Conservation (phyloP, 495 filamentous ascomycete species). For the Tetracladium setigerum region DNA sequence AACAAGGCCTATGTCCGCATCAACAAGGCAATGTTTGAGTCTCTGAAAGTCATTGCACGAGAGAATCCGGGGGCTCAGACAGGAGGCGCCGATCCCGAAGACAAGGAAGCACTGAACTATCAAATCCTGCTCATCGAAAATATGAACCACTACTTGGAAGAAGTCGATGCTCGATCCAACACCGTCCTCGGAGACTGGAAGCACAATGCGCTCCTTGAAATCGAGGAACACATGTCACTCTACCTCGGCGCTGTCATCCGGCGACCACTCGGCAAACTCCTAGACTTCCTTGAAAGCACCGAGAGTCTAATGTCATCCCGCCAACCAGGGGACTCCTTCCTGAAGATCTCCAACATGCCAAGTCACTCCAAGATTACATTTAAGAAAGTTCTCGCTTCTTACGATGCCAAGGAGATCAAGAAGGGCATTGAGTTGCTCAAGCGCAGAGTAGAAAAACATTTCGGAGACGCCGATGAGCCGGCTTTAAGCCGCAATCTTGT, state of each 20-base stretch:
- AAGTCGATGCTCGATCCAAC: constrained; percentile 69
- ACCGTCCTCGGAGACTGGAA: constrained; percentile 75
- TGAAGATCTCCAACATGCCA: constrained; percentile 57
- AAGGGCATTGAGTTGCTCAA: constrained; percentile 78
- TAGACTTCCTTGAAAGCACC: constrained; percentile 82
- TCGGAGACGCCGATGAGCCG: constrained; percentile 76
- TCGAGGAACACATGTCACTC: constrained; percentile 78
- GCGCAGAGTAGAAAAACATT: constrained; percentile 94
- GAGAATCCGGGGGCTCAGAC: constrained; percentile 67
- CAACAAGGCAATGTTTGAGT: constrained; percentile 95
- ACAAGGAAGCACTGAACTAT: constrained; percentile 93
- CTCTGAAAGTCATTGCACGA: constrained; percentile 89
- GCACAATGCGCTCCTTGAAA: constrained; percentile 65
- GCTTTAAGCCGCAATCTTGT: constrained; percentile 60
- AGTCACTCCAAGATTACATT: constrained; percentile 72
- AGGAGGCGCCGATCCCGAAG: constrained; percentile 63
- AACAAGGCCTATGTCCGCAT: constrained; percentile 84
- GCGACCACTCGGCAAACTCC: constrained; percentile 78
- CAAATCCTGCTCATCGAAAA: constrained; percentile 97
- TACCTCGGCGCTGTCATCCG: constrained; percentile 86
- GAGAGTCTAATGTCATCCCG: constrained; percentile 54
- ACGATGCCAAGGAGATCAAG: constrained; percentile 75
- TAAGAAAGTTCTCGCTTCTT: constrained; percentile 72
- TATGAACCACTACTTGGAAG: constrained; percentile 95
- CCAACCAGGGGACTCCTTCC: constrained; percentile 31